These are phyloP conservation scores for Bacterosira constricta DNA, from an alignment of 108 stramenopile genomes.

Conservation along the genomic window DNA sequence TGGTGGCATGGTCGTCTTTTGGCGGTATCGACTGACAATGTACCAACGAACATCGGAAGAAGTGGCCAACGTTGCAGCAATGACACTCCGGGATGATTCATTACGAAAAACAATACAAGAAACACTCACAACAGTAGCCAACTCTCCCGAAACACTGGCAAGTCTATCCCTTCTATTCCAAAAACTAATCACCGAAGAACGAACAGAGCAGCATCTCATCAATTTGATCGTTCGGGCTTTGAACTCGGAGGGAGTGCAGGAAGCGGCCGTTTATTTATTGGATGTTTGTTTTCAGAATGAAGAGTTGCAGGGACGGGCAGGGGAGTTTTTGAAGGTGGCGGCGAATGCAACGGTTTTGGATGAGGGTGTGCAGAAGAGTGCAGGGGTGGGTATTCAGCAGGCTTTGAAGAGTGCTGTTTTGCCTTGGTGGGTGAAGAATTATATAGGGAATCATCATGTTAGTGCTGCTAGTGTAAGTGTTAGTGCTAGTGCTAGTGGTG, in stretches of 20 bases:
- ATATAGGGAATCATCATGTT: neutral
- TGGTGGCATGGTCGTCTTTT: constrained; percentile 18
- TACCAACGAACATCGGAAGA: constrained; percentile 49
- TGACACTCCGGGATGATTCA: constrained; percentile 44
- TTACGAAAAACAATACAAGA: constrained; percentile 45
- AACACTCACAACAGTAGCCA: constrained; percentile 44
- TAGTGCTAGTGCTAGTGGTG: neutral
- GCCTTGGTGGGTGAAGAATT: constrained; percentile 8
- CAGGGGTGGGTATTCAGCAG: constrained; percentile 36
- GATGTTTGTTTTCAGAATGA: constrained; percentile 46
- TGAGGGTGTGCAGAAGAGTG: constrained; percentile 40
- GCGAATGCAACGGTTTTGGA: constrained; percentile 40
- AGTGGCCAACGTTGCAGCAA: constrained; percentile 45
- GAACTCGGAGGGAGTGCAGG: constrained; percentile 37
- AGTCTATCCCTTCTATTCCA: constrained; percentile 33
- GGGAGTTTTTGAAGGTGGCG: constrained; percentile 52
- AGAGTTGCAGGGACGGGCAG: constrained; percentile 32
- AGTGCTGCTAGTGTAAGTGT: neutral
- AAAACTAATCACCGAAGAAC: constrained; percentile 40
- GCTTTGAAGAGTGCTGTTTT: constrained; percentile 31
- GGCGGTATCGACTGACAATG: constrained; percentile 38
- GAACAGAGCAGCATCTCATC: constrained; percentile 45
- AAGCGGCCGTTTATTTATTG: constrained; percentile 36
- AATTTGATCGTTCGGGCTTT: constrained; percentile 42
- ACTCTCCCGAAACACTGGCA: constrained; percentile 40